Evolutionary conservation across 495 filamentous ascomycete genomes (phyloP).

Genomic region (Hypoxylon subgilvum): DNA sequence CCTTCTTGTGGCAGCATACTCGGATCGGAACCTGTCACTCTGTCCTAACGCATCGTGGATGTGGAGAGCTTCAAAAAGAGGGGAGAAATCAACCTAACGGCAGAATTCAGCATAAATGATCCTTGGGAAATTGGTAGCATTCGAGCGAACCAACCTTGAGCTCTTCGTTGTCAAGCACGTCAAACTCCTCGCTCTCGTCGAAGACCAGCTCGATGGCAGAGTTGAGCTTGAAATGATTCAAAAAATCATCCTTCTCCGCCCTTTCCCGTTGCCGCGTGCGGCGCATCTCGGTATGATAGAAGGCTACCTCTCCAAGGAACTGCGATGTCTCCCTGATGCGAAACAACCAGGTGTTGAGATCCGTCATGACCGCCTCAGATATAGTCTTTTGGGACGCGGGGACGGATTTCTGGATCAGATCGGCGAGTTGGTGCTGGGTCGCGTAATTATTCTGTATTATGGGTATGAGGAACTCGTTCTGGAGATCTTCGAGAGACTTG

Average conservation of each 20-base stretch:
- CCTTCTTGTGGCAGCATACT: conserved; percentile 87
- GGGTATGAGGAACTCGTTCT: conserved; percentile 83
- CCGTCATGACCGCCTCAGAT: conserved; percentile 94
- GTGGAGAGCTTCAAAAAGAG: conserved; percentile 92
- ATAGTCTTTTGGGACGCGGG: conserved; percentile 91
- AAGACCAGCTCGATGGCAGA: conserved; percentile 94
- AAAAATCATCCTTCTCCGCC: conserved; percentile 69
- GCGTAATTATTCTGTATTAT: conserved; percentile 74
- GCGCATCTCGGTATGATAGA: conserved; percentile 92
- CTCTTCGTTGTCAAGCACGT: conserved; percentile 91
- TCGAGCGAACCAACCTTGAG: conserved; percentile 65
- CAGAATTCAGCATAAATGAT: conserved; percentile 1
- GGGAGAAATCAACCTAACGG: conserved; percentile 72
- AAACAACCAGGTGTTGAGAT: conserved; percentile 97
- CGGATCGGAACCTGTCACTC: conserved; percentile 83
- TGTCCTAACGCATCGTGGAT: conserved; percentile 96
- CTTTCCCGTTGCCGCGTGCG: conserved; percentile 82
- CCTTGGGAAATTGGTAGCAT: not conserved
- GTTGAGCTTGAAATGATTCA: conserved; percentile 87
- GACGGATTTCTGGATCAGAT: conserved; percentile 93
- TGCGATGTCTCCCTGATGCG: conserved; percentile 94
- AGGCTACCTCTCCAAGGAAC: conserved; percentile 93
- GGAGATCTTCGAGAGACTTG: conserved; percentile 90
- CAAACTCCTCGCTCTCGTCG: conserved; percentile 93
- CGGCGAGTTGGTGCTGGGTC: conserved; percentile 92